These are phyloP conservation scores for Salvia miltiorrhiza DNA, from an alignment of 257 asterid species.

Conservation along the genomic window DNA sequence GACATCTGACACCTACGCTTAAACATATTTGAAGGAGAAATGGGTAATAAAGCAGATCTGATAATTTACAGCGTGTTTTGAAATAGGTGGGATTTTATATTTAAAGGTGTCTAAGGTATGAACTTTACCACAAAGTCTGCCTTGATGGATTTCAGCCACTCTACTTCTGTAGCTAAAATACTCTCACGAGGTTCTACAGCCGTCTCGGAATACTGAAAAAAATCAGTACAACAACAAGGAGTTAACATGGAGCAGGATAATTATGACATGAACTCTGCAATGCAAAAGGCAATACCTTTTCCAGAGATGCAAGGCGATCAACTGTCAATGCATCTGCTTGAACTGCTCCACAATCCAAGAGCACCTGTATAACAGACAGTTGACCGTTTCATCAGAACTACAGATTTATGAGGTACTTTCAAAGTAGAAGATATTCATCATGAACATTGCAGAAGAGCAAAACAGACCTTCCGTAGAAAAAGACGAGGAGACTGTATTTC, in stretches of 20 bases:
- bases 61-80: too few relatives aligned
- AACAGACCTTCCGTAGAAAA: constrained; percentile 75
- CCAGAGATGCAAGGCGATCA: constrained; percentile 96
- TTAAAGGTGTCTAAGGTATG: background rate
- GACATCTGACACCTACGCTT: constrained; percentile 87
- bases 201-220: constrained; percentile 83
- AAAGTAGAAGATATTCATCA: background rate
- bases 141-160: constrained; percentile 91
- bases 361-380: constrained; percentile 47
- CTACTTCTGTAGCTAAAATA: constrained; percentile 81
- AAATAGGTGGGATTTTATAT: background rate
- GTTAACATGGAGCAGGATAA: constrained; percentile 9
- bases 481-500: constrained; percentile 83
- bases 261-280: background rate
- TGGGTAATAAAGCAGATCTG: constrained; percentile 1
- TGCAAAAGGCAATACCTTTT: constrained; percentile 47
- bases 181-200: constrained; percentile 92
- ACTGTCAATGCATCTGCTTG: constrained; percentile 99
- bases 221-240: constrained; percentile 5
- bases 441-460: background rate
- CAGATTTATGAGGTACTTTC: background rate
- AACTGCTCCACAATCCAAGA: constrained; percentile 98
- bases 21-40: background rate
- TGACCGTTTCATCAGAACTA: background rate
- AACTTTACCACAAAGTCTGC: constrained; percentile 85